These are phyloP conservation scores for Gossypium raimondii DNA, from an alignment of 345 rosid species.

Conservation along the genomic window DNA sequence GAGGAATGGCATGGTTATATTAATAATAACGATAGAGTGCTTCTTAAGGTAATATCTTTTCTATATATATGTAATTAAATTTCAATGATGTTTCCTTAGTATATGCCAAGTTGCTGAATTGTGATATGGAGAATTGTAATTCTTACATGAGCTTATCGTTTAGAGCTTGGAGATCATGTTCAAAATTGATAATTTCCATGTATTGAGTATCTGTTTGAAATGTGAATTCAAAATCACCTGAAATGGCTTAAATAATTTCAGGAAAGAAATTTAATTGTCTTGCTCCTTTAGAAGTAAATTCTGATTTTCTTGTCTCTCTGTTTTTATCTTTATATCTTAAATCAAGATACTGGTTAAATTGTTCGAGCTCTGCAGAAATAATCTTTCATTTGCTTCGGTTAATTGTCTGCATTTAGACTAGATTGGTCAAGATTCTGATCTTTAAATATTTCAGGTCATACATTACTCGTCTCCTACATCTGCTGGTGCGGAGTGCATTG, in stretches of 20 bases:
- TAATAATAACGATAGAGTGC: constrained; percentile 81
- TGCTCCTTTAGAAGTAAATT: background rate
- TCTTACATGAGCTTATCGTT: background rate
- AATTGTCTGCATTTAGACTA: background rate
- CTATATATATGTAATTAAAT: background rate
- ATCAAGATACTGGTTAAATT: background rate
- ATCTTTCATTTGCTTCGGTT: background rate
- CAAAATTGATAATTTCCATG: background rate
- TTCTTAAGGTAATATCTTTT: constrained; percentile 60
- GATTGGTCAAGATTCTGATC: background rate
- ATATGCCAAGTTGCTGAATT: constrained; percentile 7
- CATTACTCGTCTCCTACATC: constrained; percentile 68
- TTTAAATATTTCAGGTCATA: constrained; percentile 48
- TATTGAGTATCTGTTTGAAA: background rate
- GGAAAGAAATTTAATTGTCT: background rate
- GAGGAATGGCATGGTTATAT: constrained; percentile 97
- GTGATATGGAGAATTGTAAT: background rate
- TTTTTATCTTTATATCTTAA: background rate
- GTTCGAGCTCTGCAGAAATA: background rate
- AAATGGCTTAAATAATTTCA: background rate
- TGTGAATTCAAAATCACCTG: background rate
- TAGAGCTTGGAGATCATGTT: background rate
- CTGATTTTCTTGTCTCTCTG: background rate
- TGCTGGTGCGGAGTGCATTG: constrained; percentile 88
- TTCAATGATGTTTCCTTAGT: background rate